These are phyloP conservation scores for Eucalyptus cloeziana DNA, from an alignment of 345 rosid genomes.

Conservation along the genomic window DNA sequence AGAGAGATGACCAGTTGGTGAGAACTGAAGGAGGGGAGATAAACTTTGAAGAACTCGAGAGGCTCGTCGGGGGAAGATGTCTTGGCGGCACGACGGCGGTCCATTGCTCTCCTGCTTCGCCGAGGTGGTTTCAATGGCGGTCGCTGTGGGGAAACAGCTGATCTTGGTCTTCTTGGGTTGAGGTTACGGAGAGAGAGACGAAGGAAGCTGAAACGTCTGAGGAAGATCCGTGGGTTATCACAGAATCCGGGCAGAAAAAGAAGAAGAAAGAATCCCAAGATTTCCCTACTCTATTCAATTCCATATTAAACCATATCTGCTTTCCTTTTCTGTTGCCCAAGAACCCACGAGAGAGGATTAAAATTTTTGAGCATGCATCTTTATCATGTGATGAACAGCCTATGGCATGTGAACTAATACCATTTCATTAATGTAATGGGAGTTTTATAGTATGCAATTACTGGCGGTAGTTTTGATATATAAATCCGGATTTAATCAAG, in stretches of 20 bases:
- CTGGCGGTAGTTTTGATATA: background rate
- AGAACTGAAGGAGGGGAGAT: background rate
- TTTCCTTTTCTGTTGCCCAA: background rate
- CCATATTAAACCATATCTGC: background rate
- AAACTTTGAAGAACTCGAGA: slow-evolving; percentile 2
- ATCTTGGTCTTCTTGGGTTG: background rate
- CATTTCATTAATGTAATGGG: background rate
- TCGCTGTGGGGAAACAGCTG: background rate
- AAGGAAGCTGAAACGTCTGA: background rate
- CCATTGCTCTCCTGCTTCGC: background rate
- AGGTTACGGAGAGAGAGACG: background rate
- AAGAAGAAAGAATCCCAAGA: background rate
- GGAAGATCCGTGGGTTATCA: background rate
- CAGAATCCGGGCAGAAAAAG: background rate
- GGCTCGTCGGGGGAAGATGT: background rate
- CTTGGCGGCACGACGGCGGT: background rate
- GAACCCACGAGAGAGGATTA: background rate
- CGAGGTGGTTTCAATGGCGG: background rate
- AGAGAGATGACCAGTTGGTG: background rate
- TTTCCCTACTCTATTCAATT: background rate
- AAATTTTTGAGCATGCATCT: background rate
- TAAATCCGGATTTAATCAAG: background rate
- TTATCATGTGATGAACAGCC: background rate
- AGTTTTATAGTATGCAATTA: background rate
- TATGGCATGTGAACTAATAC: background rate